Percentiles rank a stretch among this genome's conserved stretches.
Evolutionary conservation across 2,329 filamentous ascomycete species (phyloP).

Genomic region (Arthroderma uncinatum): DNA sequence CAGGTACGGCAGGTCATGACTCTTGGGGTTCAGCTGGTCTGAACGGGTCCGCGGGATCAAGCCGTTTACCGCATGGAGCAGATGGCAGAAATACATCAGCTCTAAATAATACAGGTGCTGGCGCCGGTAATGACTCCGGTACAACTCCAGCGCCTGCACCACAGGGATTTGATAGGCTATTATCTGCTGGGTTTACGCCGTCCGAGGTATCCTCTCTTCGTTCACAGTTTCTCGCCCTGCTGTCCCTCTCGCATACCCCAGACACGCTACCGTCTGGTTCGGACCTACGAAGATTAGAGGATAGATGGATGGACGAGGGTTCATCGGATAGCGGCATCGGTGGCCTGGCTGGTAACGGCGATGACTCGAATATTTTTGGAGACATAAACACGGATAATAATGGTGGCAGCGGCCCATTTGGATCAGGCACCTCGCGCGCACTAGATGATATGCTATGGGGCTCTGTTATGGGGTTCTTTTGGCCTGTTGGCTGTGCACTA

Average conservation of each 20-base stretch:
- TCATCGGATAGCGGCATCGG: slow-evolving; percentile 33
- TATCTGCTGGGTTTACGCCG: slow-evolving; percentile 67
- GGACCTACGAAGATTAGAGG: slow-evolving; percentile 67
- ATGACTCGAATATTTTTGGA: slow-evolving; percentile 29
- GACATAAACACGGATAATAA: slow-evolving; percentile 19
- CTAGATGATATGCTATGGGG: slow-evolving; percentile 81
- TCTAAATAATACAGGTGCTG: background rate
- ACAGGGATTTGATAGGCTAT: slow-evolving; percentile 77
- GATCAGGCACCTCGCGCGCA: slow-evolving; percentile 26
- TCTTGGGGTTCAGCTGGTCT: background rate
- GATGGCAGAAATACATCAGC: background rate
- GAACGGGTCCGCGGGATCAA: slow-evolving; percentile 4
- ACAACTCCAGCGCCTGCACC: slow-evolving; percentile 40
- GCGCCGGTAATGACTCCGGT: background rate
- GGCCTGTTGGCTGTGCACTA: slow-evolving; percentile 73
- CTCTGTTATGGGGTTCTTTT: slow-evolving; percentile 87
- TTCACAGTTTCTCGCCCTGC: slow-evolving; percentile 78
- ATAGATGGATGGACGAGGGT: slow-evolving; percentile 72
- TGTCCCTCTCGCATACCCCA: slow-evolving; percentile 69
- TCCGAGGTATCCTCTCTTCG: slow-evolving; percentile 76
- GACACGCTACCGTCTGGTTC: slow-evolving; percentile 77
- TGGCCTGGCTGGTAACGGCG: slow-evolving; percentile 23
- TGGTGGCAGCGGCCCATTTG: slow-evolving; percentile 22
- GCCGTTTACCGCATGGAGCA: background rate
- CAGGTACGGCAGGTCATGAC: background rate